These are phyloP conservation scores for Lindgomyces ingoldianus DNA, from an alignment of 495 filamentous ascomycete genomes.

Conservation along the genomic window DNA sequence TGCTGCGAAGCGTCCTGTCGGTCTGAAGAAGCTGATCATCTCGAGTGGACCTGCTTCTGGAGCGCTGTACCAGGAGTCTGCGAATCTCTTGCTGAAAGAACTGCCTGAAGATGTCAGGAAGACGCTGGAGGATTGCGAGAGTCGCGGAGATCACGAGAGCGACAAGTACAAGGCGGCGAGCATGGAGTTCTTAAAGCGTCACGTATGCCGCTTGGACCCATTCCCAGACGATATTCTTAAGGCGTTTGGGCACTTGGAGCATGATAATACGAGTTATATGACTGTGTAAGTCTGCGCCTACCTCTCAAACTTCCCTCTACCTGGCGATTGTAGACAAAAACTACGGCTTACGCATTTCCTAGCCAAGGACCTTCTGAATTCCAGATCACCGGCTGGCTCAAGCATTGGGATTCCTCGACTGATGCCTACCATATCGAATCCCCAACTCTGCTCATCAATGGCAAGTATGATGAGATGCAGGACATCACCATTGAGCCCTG, in stretches of 20 bases:
- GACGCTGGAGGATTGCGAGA: conserved; percentile 46
- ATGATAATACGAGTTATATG: conserved; percentile 49
- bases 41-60: conserved; percentile 47
- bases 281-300: conserved; percentile 51
- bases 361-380: conserved; percentile 54
- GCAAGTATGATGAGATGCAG: conserved; percentile 52
- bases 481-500: conserved; percentile 50
- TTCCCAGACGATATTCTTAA: conserved; percentile 43
- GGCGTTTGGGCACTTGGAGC: conserved; percentile 45
- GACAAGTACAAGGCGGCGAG: conserved; percentile 51
- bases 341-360: no score
- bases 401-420: conserved; percentile 47
- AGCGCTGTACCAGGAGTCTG: conserved; percentile 38
- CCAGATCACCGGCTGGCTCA: conserved; percentile 48
- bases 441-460: conserved; percentile 53
- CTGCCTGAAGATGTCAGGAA: conserved; percentile 51
- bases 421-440: conserved; percentile 46
- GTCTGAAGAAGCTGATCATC: conserved; percentile 50
- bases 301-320: no score
- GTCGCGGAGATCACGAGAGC: conserved; percentile 45
- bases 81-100: conserved; percentile 38
- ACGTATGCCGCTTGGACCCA: conserved; percentile 48
- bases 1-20: conserved; percentile 44
- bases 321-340: no score
- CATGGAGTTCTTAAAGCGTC: conserved; percentile 47